Evolutionary conservation across 805 yeast genomes (phyloP), one percentile per base, ranked within the genome.

Genomic region (Sungouiella thailandica): DNA sequence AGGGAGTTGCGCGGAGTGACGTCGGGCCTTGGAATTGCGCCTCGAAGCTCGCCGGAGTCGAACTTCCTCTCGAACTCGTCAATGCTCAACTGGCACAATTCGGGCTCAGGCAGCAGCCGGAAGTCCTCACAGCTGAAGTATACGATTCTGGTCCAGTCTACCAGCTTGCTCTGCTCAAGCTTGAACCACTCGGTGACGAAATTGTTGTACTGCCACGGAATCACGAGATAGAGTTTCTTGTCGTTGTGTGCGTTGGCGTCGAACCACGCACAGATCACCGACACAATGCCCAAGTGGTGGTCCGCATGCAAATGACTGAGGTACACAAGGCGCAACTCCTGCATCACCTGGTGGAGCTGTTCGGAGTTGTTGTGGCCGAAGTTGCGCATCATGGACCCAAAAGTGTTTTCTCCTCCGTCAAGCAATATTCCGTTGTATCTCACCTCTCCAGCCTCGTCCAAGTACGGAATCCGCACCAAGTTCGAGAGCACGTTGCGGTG

Each of bases 401-500:
- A 49, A 0, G 97, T 86, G 39, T 86, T 88, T 53, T 93, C 99
- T 12, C 99, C 99, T n/a, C 93, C 95, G 59, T 93, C 99, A 23
- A 93, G 60, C 15, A 93, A 46, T 0, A 84, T 53, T 3, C 80
- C 57, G 43, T 74, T 61, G 47, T 53, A 68, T 5, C 34, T 33
- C 4, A 58, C 27, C 3, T 47, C 38, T 0, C 47, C 59, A 17
- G 46, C 32, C 5, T 31, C 37, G 7, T 39, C 40, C n/a, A 27
- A 25, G 37, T 54, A 68, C 1, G 96, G 95, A 1, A 88, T 47
- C 40, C 96, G 73, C 2, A 93, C 69, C 16, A 88, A 55, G 13
- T 85, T 84, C 1, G 93, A 82, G 11, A 84, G 72, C 2, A 93
- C 98, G 52, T 93, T 93, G 46, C 97, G 70, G 46, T 78, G 76